phyloP scores from a whole-genome alignment of 2,329 filamentous ascomycete species.

The Talaromyces sp. region DNA sequence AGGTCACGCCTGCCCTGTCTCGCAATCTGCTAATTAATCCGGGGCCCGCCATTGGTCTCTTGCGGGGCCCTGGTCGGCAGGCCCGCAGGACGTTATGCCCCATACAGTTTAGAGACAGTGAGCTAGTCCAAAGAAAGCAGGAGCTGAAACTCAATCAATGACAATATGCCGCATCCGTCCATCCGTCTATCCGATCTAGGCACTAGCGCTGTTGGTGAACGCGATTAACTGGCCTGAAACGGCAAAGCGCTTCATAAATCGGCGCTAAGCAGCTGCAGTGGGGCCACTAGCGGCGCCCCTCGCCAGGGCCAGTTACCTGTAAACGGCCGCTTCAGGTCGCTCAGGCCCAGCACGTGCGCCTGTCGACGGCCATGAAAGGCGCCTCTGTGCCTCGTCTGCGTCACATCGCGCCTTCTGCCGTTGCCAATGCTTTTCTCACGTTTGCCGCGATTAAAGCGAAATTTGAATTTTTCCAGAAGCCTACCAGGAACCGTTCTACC shows the following conservation, averaged over 20 bases:
- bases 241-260: background rate
- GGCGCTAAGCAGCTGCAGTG: background rate
- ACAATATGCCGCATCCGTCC: background rate
- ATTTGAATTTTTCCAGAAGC: background rate
- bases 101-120: background rate
- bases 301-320: too few relatives aligned
- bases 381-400: background rate
- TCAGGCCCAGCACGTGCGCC: background rate
- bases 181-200: background rate
- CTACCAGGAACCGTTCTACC: background rate
- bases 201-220: background rate
- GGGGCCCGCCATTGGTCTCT: background rate
- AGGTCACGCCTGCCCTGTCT: background rate
- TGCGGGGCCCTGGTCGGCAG: background rate
- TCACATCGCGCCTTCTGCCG: background rate
- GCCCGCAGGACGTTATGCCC: background rate
- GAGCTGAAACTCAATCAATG: background rate
- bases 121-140: background rate
- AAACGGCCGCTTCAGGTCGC: background rate
- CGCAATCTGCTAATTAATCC: background rate
- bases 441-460: background rate
- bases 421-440: background rate
- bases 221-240: background rate
- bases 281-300: background rate
- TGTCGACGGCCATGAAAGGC: background rate